Evolutionary conservation across 805 yeast species (phyloP).

Genomic region (Pichia sporocuriosa): DNA sequence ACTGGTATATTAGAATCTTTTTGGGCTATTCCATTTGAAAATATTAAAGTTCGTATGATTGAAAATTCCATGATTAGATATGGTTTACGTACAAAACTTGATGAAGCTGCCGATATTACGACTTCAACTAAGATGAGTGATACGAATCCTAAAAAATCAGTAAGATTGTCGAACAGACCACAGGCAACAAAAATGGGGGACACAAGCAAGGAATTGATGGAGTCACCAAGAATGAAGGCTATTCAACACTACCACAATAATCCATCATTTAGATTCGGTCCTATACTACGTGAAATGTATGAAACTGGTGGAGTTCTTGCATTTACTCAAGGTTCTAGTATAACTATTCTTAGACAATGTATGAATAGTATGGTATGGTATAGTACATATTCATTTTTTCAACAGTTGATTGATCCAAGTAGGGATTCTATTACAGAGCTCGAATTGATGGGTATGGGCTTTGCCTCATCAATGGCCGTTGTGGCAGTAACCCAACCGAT

Average conservation of each 20-base stretch:
- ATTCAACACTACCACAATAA: slow-evolving; percentile 36
- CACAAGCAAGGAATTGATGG: background rate
- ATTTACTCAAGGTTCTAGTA: slow-evolving; percentile 72
- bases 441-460: slow-evolving; percentile 38
- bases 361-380: slow-evolving; percentile 77
- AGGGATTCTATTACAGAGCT: slow-evolving; percentile 36
- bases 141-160: slow-evolving; percentile 7
- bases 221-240: slow-evolving; percentile 14
- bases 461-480: slow-evolving; percentile 64
- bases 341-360: slow-evolving; percentile 78
- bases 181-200: background rate
- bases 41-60: slow-evolving; percentile 71
- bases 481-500: slow-evolving; percentile 80
- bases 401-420: slow-evolving; percentile 60
- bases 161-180: slow-evolving; percentile 10
- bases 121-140: slow-evolving; percentile 13
- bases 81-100: slow-evolving; percentile 21
- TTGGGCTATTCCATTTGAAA: slow-evolving; percentile 87
- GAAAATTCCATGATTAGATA: slow-evolving; percentile 47
- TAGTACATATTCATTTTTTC: slow-evolving; percentile 70
- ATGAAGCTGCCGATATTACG: slow-evolving; percentile 9
- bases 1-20: slow-evolving; percentile 80
- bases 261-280: slow-evolving; percentile 49
- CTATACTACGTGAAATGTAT: slow-evolving; percentile 61
- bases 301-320: slow-evolving; percentile 66